Conservation (phyloP, 331 rosid genomes). For the Acacia pycnantha region DNA sequence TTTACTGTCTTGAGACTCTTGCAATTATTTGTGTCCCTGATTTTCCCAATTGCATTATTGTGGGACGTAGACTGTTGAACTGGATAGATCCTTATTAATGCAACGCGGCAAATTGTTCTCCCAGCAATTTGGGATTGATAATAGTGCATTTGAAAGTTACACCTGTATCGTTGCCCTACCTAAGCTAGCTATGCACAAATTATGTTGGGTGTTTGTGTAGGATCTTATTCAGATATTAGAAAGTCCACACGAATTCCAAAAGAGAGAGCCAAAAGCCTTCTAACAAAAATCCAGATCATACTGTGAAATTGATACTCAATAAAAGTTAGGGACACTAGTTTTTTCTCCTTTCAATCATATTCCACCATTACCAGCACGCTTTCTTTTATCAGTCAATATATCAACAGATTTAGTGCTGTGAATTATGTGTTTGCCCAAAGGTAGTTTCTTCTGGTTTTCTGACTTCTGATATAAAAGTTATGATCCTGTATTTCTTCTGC, state of each 20-base stretch:
- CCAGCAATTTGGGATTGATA: background rate
- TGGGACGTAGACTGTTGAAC: background rate
- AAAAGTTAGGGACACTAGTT: background rate
- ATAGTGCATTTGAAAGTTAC: constrained; percentile 5
- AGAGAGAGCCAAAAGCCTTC: background rate
- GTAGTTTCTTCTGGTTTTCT: background rate
- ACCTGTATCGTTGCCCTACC: background rate
- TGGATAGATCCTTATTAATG: background rate
- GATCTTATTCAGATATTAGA: constrained; percentile 19
- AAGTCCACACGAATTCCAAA: background rate
- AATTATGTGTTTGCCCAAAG: constrained; percentile 1
- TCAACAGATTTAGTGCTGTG: constrained; percentile 2
- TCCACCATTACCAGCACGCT: background rate
- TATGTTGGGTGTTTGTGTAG: background rate
- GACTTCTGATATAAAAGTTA: background rate
- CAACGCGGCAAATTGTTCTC: background rate
- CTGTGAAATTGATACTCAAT: background rate
- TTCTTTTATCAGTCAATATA: background rate
- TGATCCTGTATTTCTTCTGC: constrained; percentile 17
- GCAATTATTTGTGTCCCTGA: background rate
- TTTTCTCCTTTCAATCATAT: background rate
- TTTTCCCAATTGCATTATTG: constrained; percentile 12
- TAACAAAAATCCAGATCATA: background rate
- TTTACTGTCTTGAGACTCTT: constrained; percentile 13
- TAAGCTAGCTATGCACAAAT: background rate